Evolutionary conservation across 2,329 filamentous ascomycete species (phyloP), one percentile per base, ranked within the genome.

Genomic region (Rachicladosporium sp.): DNA sequence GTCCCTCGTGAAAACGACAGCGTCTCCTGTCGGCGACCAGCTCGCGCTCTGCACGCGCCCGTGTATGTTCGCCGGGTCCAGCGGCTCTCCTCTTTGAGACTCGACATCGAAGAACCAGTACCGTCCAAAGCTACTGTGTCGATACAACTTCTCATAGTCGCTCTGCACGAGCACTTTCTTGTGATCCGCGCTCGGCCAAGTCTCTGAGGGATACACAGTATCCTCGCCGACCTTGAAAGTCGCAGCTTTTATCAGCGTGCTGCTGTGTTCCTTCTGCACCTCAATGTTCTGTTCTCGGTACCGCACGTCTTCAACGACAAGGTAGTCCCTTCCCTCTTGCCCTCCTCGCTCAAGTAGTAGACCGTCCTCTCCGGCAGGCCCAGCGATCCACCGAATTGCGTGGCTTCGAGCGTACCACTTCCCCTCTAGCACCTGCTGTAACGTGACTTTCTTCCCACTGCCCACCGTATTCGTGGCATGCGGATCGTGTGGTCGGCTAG

Each of bases 41-140:
- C 76, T 77, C 6, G 89, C 91, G 39, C 94, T 70, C 61, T 96
- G 88, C 15, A 95, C 70, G 35, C 76, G 71, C 11, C 71, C 76
- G 9, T 76, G 62, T 2, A 74, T 69, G 35, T 83, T 69, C 2
- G 66, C 67, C 0, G 84, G 81, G 48, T 95, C 77, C 38, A 98
- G 66, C 1, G 91, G 78, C 60, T 93, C 73, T 1, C 73, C 82
- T 1, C 65, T 72, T 58, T 95, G 88, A 1, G 78, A 80, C 27
- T 74, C 76, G 19, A 98, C 91, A 56, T 98, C 83, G 48, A 95
- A 82, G 43, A 98, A 78, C 77, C 83, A 98, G 65, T 95, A 98
- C 19, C 73, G 69, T 1, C 81, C 89, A 7, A 79, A 87, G 54
- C 76, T 88, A 0, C 89, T 96, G 60, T 96, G 82, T 48, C 91